Conservation (phyloP, 2,329 filamentous ascomycete species). For the Dothideomycetes sp. region DNA sequence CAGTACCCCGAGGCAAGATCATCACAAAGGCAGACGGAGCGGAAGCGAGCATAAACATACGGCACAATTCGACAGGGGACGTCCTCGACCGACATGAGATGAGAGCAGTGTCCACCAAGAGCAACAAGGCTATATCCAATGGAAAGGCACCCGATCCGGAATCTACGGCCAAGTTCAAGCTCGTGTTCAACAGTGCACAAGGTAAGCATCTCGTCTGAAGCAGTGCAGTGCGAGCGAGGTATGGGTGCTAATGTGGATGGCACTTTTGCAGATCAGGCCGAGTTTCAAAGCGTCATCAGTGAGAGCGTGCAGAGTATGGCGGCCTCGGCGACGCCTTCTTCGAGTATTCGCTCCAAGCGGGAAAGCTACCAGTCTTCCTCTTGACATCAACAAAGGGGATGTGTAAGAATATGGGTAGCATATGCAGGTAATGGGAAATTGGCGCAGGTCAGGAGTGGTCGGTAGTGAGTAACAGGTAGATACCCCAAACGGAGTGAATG, state of each 20-base stretch:
- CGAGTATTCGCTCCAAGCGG: neutral
- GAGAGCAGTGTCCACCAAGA: neutral
- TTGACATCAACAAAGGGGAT: no score
- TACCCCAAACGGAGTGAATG: no score
- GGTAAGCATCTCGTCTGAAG: neutral
- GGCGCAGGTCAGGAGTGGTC: no score
- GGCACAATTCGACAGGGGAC: neutral
- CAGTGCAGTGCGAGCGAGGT: neutral
- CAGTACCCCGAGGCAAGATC: neutral
- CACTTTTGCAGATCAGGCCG: neutral
- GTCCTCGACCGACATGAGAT: neutral
- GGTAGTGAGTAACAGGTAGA: no score
- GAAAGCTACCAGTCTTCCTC: no score
- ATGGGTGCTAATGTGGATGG: neutral
- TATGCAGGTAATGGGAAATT: no score
- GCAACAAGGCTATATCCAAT: neutral
- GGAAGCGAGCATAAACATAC: neutral
- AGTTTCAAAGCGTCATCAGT: neutral
- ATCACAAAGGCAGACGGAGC: neutral
- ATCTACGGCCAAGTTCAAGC: neutral
- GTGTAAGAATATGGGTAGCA: no score
- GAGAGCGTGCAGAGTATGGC: neutral
- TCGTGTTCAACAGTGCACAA: neutral
- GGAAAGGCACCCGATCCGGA: neutral
- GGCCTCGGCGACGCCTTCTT: neutral